Base-by-base conservation (phyloP, 2,329 filamentous ascomycete species). In the Elsinoe necatrix region DNA sequence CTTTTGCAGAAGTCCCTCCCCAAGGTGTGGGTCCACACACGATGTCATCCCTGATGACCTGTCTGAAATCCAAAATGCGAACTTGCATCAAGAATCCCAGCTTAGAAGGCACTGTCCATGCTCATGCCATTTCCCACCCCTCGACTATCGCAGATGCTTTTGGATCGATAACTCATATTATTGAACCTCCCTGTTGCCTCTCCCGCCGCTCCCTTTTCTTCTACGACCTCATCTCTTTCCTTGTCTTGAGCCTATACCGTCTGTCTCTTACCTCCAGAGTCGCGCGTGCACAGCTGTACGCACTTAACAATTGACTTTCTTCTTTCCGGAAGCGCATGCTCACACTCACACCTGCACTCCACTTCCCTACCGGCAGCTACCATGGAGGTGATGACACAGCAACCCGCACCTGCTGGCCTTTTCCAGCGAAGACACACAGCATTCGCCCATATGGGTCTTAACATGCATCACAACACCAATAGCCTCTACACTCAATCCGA, bases 21-120 rank as follows among this genome's bases (percentile, higher is more conserved):
- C 4, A 29, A 29, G 4, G 27, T 41, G 54, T 48, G 54, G 54
- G 21, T 56, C 54, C 41, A 20, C 31, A 12, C 21, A 21, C 54
- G 39, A 56, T 56, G 54, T 56, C 54, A 56, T 56, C 54, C 54
- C 54, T 39, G 48, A 37, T 52, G 48, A 39, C 48, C 45, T 50
- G 45, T 39, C 48, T 39, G 48, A 52, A 52, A 52, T 39, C 16
- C 31, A 52, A 52, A 52, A 52, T 37, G 14, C 31, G 14, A 21
- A 25, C n/a, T 37, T 16, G 41, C 41, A 45, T 45, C 18, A 35
- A 20, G 27, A 37, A 35, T 35, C 29, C 9, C 31, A 35, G 23
- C 23, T 29, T 12, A n/a, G 29, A 37, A 9, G 27, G 29, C 31
- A 35, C 20, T 39, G 48, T 37, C 48, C 48, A 52, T 52, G 48